Evolutionary conservation across 768 basidiomycete genomes (phyloP), one percentile per base, ranked within the genome.

Genomic region (Boletus edulis): DNA sequence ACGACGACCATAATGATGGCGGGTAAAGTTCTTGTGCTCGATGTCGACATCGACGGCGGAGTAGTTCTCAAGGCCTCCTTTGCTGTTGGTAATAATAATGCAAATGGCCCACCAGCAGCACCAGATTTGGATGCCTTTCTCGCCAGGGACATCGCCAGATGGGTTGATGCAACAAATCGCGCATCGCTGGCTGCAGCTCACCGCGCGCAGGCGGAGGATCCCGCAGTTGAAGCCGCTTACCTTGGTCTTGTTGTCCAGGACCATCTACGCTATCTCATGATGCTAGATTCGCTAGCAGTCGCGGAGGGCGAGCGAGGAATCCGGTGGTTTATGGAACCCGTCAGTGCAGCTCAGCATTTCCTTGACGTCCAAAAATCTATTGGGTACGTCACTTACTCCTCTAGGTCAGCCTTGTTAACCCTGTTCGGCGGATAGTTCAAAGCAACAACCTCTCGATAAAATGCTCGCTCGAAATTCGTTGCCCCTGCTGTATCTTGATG

Each of bases 11-110:
- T 89, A 38, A 78, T 86, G 18, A 78, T 91, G 37, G 90, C 84
- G 4, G 90, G 90, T 2, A 89, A 89, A 67, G 83, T 90, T n/a
- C 73, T 92, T 11, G 89, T 91, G 34, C 72, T 91, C 51, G 90
- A 92, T 65, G 77, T 91, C 55, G 85, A 89, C 60, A 80, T 92
- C 58, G 69, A 72, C 13, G 69, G 62, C 45, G 56, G 57, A 27
- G 77, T 79, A 0, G 79, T 74, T 39, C 81, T 89, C 60, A 91
- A 89, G 67, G 88, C 86, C 3, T 84, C 87, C 9, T 90, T 87
- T 67, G 90, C 87, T 1, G 76, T 82, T 31, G 64, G 70, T 24
- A 69, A 73, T 34, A 71, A 76, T n/a, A 76, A 73, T 42, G 72
- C 79, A 3, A 80, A 74, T 35, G 78, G 79, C 6, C 48, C 68